Conservation (phyloP, 345 rosid species). For the Noccaea caerulescens region DNA sequence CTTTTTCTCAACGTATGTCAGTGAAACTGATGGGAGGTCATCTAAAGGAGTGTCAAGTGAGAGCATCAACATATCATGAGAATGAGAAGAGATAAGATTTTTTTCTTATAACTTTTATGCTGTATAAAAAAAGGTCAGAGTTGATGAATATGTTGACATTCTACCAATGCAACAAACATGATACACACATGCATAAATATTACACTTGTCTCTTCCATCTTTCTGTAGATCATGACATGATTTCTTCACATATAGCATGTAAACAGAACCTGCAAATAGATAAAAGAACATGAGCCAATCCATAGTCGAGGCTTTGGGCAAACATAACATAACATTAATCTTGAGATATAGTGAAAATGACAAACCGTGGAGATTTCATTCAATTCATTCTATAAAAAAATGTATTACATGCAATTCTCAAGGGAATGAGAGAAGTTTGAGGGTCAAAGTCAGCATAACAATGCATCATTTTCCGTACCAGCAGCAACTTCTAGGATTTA, state of each 20-base stretch:
- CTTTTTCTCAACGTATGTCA: constrained; percentile 54
- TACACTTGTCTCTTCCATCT: constrained; percentile 11
- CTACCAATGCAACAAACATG: constrained; percentile 14
- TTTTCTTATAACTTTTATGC: background rate
- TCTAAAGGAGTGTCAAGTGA: constrained; percentile 41
- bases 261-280: constrained; percentile 9
- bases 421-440: constrained; percentile 56
- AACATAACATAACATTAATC: background rate
- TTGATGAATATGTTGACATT: constrained; percentile 1
- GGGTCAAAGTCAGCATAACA: constrained; percentile 73
- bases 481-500: constrained; percentile 92
- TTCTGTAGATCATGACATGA: constrained; percentile 9
- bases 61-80: constrained; percentile 30
- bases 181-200: constrained; percentile 15
- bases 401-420: constrained; percentile 20
- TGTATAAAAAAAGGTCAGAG: constrained; percentile 4
- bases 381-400: background rate
- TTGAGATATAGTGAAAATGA: background rate
- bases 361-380: background rate
- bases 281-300: constrained; percentile 2
- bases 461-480: constrained; percentile 72
- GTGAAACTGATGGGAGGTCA: constrained; percentile 57
- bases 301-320: background rate
- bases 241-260: constrained; percentile 28
- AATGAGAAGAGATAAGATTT: background rate